phyloP scores from a whole-genome alignment of 176 grass and related monocot species.

The Rhynchospora pubera region DNA sequence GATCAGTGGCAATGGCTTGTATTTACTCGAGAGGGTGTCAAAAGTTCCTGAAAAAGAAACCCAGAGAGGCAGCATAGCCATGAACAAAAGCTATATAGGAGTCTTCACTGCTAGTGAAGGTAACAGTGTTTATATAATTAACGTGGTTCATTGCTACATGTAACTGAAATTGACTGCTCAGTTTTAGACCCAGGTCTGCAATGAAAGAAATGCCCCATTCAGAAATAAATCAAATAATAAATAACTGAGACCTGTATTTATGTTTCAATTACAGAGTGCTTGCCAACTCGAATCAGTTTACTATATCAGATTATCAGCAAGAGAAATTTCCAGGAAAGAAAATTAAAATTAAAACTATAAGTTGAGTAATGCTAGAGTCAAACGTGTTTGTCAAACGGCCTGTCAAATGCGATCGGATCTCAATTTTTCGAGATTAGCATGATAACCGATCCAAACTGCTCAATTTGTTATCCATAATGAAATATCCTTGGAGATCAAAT shows the following conservation, averaged over 20 bases:
- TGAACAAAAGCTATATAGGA: conserved; percentile 44
- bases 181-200: conserved; percentile 34
- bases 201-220: not conserved
- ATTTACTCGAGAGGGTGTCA: conserved; percentile 34
- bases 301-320: not conserved
- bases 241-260: not conserved
- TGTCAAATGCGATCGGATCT: no score
- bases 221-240: not conserved
- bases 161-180: conserved; percentile 36
- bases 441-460: no score
- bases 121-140: conserved; percentile 43
- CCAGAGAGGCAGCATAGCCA: conserved; percentile 44
- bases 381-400: no score
- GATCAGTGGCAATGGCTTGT: conserved; percentile 48
- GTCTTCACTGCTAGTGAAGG: conserved; percentile 40
- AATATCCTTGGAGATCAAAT: no score
- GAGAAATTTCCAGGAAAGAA: not conserved
- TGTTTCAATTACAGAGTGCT: not conserved
- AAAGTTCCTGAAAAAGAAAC: conserved; percentile 51
- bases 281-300: not conserved
- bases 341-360: not conserved
- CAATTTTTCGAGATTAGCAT: no score
- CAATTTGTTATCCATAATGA: no score
- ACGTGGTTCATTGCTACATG: conserved; percentile 35
- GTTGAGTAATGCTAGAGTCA: no score